Percentiles rank a stretch among this genome's conserved stretches.
phyloP scores from a whole-genome alignment of 202 grass and related monocot genomes.

The Setaria viridis region DNA sequence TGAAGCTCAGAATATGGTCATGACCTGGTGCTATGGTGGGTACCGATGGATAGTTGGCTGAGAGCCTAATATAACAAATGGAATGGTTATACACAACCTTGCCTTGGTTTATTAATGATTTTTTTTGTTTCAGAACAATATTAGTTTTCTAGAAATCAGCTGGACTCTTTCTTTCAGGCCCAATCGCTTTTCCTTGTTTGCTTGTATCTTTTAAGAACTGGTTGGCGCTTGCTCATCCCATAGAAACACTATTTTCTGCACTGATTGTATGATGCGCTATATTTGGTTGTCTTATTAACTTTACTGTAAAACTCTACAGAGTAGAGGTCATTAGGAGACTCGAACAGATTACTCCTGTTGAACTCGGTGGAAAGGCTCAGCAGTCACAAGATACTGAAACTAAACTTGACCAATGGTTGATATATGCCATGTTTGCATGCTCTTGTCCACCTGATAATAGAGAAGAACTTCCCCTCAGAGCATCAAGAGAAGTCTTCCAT shows the following conservation, averaged over 20 bases:
- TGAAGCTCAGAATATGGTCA: conserved; percentile 35
- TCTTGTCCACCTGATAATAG: conserved; percentile 81
- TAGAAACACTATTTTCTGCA: conserved; percentile 28
- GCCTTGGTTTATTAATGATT: neutral
- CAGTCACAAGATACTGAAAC: conserved; percentile 83
- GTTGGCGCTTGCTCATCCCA: neutral
- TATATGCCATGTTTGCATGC: conserved; percentile 98
- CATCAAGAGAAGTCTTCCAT: conserved; percentile 93
- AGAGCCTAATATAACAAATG: conserved; percentile 10
- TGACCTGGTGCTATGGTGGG: conserved; percentile 20
- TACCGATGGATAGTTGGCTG: conserved; percentile 39
- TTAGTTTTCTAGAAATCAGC: conserved; percentile 7
- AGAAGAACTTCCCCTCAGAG: conserved; percentile 65
- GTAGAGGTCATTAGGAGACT: conserved; percentile 85
- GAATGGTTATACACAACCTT: neutral
- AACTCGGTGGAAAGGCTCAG: conserved; percentile 92
- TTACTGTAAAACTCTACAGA: conserved; percentile 57
- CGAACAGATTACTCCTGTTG: conserved; percentile 79
- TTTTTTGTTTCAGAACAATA: conserved; percentile 1
- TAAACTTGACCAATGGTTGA: conserved; percentile 96
- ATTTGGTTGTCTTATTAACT: conserved; percentile 40
- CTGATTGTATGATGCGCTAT: neutral
- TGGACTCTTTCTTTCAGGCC: conserved; percentile 18
- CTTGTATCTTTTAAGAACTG: conserved; percentile 14
- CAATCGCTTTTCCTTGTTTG: neutral